Percentiles rank a stretch among this genome's conserved stretches.
phyloP scores from a whole-genome alignment of 2,329 filamentous ascomycete genomes.

The Cercospora berteroae region DNA sequence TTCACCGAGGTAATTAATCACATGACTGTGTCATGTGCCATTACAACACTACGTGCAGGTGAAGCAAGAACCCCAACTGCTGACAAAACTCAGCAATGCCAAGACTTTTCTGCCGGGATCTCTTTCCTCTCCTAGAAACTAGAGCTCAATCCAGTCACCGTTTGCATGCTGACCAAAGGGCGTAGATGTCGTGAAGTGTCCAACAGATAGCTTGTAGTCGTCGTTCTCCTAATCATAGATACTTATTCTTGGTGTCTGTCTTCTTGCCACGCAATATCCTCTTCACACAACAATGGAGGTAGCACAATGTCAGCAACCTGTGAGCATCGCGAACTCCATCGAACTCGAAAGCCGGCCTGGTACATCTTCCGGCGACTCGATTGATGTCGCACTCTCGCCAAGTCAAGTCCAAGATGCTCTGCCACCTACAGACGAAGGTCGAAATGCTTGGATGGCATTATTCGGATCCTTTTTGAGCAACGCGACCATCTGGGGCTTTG shows the following conservation, averaged over 20 bases:
- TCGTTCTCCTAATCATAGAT: not conserved
- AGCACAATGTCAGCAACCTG: not conserved
- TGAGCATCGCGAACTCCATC: not conserved
- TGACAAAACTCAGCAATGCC: not conserved
- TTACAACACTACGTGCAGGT: too few relatives aligned
- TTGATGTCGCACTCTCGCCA: not conserved
- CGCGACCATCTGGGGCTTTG: slow-evolving; percentile 34
- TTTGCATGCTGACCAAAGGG: slow-evolving; percentile 4
- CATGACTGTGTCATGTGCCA: too few relatives aligned
- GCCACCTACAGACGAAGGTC: slow-evolving; percentile 42
- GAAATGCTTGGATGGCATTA: slow-evolving; percentile 48
- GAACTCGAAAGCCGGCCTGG: slow-evolving; percentile 1
- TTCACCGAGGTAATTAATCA: too few relatives aligned
- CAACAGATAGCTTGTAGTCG: not conserved
- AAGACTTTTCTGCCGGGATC: not conserved
- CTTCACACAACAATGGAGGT: not conserved
- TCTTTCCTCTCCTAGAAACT: slow-evolving; percentile 1
- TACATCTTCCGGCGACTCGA: not conserved
- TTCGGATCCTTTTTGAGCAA: slow-evolving; percentile 42
- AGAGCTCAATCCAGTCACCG: not conserved
- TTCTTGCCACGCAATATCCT: not conserved
- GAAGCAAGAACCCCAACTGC: not conserved
- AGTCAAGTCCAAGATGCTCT: slow-evolving; percentile 22
- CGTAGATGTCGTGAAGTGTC: not conserved
- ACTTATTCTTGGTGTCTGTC: not conserved